phyloP scores from a whole-genome alignment of 495 filamentous ascomycete species.

The Penicillium mononematosum region DNA sequence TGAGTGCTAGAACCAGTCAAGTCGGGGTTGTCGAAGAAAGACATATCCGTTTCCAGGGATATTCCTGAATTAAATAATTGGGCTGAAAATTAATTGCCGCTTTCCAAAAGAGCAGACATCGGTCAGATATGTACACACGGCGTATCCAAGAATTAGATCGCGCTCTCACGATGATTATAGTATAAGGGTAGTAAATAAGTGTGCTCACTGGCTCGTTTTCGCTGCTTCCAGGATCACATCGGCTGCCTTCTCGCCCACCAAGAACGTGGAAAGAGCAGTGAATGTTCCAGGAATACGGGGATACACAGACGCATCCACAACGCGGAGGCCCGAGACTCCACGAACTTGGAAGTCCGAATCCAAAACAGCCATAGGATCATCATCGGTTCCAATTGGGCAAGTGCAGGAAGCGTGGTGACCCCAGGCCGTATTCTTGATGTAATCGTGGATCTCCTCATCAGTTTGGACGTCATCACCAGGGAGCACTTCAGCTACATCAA shows the following conservation, averaged over 20 bases:
- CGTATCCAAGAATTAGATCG: no score
- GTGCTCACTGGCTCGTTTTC: neutral
- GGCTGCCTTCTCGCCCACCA: constrained; percentile 63
- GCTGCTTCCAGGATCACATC: constrained; percentile 29
- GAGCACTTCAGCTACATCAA: constrained; percentile 40
- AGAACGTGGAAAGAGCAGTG: constrained; percentile 56
- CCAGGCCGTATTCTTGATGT: constrained; percentile 53
- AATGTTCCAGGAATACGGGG: constrained; percentile 61
- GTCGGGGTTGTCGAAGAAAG: neutral
- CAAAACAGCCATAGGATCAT: constrained; percentile 59
- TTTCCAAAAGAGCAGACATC: neutral
- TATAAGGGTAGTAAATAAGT: neutral
- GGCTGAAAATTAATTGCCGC: neutral
- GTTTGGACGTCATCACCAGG: constrained; percentile 45
- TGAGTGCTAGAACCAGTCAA: neutral
- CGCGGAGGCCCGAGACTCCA: constrained; percentile 52
- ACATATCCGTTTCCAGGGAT: neutral
- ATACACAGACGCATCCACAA: constrained; percentile 62
- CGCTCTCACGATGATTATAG: neutral
- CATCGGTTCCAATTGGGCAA: constrained; percentile 54
- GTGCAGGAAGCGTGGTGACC: constrained; percentile 62
- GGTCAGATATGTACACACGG: neutral
- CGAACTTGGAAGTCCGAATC: constrained; percentile 58
- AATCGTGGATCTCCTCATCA: constrained; percentile 46
- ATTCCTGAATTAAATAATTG: no score